Evolutionary conservation across 331 rosid species (phyloP).

Genomic region (Arachis monticola): DNA sequence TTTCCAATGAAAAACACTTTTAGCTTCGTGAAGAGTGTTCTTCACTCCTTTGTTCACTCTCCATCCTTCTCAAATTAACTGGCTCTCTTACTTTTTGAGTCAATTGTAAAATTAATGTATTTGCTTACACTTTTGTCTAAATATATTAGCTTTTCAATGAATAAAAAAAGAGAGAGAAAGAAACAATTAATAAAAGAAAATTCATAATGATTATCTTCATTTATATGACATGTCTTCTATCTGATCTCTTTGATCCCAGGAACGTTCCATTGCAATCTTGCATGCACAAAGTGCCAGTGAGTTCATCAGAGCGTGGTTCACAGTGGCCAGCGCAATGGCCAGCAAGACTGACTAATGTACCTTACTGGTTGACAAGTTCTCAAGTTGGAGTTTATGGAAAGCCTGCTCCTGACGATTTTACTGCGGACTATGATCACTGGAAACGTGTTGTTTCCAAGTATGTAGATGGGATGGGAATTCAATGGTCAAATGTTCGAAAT

Average conservation of each 20-base stretch:
- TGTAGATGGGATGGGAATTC: slow-evolving; percentile 77
- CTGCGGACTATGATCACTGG: slow-evolving; percentile 86
- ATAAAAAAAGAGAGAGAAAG: too few relatives aligned
- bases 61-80: too few relatives aligned
- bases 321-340: slow-evolving; percentile 97
- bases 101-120: too few relatives aligned
- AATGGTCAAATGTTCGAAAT: slow-evolving; percentile 88
- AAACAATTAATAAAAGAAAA: too few relatives aligned
- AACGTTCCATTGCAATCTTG: slow-evolving; percentile 80
- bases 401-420: slow-evolving; percentile 91
- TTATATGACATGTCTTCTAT: slow-evolving; percentile 18
- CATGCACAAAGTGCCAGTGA: slow-evolving; percentile 79
- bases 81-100: too few relatives aligned
- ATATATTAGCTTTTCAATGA: too few relatives aligned
- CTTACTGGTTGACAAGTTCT: slow-evolving; percentile 86
- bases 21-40: too few relatives aligned
- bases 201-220: background rate
- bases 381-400: slow-evolving; percentile 94
- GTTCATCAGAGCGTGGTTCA: slow-evolving; percentile 75
- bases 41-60: too few relatives aligned
- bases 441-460: slow-evolving; percentile 75
- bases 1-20: too few relatives aligned
- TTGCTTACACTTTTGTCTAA: too few relatives aligned
- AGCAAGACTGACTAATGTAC: slow-evolving; percentile 71
- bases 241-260: slow-evolving; percentile 56